A percentile compares a stretch with the other conserved stretches of the same genome.
Conservation (phyloP, 441 rosid genomes). For the Bocquillonia castaneifolia region DNA sequence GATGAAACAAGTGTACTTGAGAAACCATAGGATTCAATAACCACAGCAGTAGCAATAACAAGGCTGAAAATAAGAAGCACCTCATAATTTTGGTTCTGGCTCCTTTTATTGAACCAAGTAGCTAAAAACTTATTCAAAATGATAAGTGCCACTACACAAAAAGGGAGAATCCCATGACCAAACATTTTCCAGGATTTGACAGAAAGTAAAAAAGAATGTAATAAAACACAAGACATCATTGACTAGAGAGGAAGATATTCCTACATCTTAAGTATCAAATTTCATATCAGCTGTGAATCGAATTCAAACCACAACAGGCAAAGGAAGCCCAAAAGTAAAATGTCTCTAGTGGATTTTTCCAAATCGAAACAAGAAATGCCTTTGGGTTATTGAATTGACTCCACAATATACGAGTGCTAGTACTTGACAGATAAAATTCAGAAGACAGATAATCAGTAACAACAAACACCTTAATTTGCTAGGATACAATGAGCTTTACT, state of each 20-base stretch:
- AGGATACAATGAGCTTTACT: too few relatives aligned
- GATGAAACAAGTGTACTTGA: conserved; percentile 52
- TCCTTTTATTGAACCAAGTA: conserved; percentile 51
- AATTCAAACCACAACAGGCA: conserved; percentile 64
- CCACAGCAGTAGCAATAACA: conserved; percentile 27
- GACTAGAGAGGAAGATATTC: conserved; percentile 48
- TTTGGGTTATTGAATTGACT: too few relatives aligned
- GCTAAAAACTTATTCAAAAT: conserved; percentile 46
- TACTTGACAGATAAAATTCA: too few relatives aligned
- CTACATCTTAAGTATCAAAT: conserved; percentile 56
- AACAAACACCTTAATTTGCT: too few relatives aligned
- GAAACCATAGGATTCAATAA: conserved; percentile 37
- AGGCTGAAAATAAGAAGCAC: conserved; percentile 42
- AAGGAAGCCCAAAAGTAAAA: conserved; percentile 21
- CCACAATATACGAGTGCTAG: too few relatives aligned
- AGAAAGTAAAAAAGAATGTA: conserved; percentile 23
- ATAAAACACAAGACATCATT: conserved; percentile 46
- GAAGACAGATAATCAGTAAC: too few relatives aligned
- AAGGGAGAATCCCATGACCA: conserved; percentile 26
- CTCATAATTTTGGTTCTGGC: conserved; percentile 52
- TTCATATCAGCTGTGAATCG: conserved; percentile 69
- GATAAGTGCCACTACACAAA: conserved; percentile 32
- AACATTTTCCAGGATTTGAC: conserved; percentile 27
- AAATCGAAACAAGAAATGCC: too few relatives aligned
- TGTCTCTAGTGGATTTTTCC: too few relatives aligned